phyloP scores from a whole-genome alignment of 2,329 filamentous ascomycete species.

The Fusarium anguioides region DNA sequence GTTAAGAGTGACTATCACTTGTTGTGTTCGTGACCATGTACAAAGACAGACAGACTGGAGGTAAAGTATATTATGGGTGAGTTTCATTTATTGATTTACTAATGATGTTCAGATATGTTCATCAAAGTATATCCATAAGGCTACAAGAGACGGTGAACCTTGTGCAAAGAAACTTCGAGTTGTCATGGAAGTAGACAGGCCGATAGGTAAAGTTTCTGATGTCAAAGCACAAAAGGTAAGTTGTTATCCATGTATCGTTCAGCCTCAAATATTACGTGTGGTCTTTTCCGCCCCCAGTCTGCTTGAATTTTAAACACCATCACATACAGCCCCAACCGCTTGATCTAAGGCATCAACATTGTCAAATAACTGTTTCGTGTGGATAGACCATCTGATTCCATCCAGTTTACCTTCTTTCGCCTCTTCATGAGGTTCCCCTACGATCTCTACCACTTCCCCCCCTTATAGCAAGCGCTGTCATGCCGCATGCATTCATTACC shows the following conservation, averaged over 20 bases:
- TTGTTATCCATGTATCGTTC: background rate
- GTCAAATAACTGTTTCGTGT: too few relatives aligned
- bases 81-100: conserved; percentile 4
- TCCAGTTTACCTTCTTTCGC: too few relatives aligned
- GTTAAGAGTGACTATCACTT: conserved; percentile 8
- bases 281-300: background rate
- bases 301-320: too few relatives aligned
- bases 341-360: too few relatives aligned
- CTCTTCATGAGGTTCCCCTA: too few relatives aligned
- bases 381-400: too few relatives aligned
- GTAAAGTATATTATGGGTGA: background rate
- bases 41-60: background rate
- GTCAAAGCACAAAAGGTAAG: too few relatives aligned
- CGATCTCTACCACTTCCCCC: background rate
- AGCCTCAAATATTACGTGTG: background rate
- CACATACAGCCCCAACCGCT: too few relatives aligned
- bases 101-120: conserved; percentile 11
- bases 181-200: background rate
- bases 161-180: background rate
- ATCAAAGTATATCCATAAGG: background rate
- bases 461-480: background rate
- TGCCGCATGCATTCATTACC: background rate
- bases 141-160: background rate
- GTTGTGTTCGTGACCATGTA: conserved; percentile 13
- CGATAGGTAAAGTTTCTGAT: background rate